Base-by-base conservation (phyloP, 345 rosid species). In the Gossypium bickii region DNA sequence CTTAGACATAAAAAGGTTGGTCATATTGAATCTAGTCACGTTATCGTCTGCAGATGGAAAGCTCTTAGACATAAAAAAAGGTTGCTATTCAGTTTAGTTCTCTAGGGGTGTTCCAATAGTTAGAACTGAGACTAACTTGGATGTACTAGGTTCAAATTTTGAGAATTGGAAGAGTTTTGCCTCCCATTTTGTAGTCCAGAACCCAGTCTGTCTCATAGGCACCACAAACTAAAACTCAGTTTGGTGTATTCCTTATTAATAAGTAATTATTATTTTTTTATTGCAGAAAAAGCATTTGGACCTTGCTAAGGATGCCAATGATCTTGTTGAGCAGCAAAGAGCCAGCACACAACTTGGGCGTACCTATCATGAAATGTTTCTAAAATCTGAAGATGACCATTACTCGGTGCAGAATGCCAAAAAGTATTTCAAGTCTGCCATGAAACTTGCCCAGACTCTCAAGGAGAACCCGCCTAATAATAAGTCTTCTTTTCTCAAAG, bases 321-420 rank as follows among this genome's bases (percentile, higher is more conserved):
- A 93, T 78, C 82, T 86, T 47, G 87, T 90, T 71, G 99, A 95
- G 90, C 93, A 93, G 86, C 99, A 93, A 78, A 82, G 98, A 79
- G 98, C 98, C 7, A 83, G 88, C 76, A 95, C 99, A 4, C 97
- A 91, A 67, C 93, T 95, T 12, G 97, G 98, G 65, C 96, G 97
- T n/a, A 91, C 97, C 2, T 93, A 90, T 81, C 91, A 95, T 61
- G 98, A 87, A 68, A 74, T 91, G 71, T 86, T 91, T 76, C 38
- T 84, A 29, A 84, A 56, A 74, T 88, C 93, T 47, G 87, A 86
- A 4, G 88, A 84, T 79, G 98, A 93, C 45, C 90, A 89, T 68
- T 80, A 77, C 62, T 85, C 94, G 1, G 75, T 88, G 68, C 85
- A 82, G 47, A 95, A 92, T 77, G 94, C 99, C 17, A 95, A 86